These are phyloP conservation scores for Globisporangium viniferum DNA, from an alignment of 352 stramenopile genomes.

Conservation along the genomic window DNA sequence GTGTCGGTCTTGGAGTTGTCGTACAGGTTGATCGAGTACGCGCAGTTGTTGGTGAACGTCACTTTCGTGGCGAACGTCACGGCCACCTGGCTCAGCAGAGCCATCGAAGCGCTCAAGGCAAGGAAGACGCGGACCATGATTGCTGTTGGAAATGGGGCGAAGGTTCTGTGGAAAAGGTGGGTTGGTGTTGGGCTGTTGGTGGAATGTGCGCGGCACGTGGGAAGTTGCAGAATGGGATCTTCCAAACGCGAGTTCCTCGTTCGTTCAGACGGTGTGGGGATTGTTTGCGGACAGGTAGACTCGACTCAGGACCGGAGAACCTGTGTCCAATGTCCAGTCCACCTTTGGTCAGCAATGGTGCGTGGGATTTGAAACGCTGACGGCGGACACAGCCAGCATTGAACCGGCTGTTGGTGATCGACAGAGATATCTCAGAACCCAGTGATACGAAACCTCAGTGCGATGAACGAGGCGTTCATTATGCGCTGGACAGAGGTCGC, in stretches of 20 bases:
- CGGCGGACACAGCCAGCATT: slow-evolving; percentile 3
- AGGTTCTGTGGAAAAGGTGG: not conserved
- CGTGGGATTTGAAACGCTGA: not conserved
- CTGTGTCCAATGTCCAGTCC: slow-evolving; percentile 7
- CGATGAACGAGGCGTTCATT: not conserved
- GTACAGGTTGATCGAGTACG: slow-evolving; percentile 45
- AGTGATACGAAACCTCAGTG: not conserved
- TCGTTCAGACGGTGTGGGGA: not conserved
- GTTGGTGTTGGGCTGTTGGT: not conserved
- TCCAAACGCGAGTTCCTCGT: not conserved
- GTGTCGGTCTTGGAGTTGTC: slow-evolving; percentile 47
- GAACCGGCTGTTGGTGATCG: slow-evolving; percentile 12
- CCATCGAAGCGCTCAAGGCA: slow-evolving; percentile 28
- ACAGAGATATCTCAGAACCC: slow-evolving; percentile 11
- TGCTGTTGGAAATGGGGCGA: not conserved
- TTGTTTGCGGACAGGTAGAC: not conserved
- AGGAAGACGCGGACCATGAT: slow-evolving; percentile 47
- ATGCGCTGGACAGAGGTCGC: not conserved
- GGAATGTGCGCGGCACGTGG: slow-evolving; percentile 8
- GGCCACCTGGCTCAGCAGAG: slow-evolving; percentile 25
- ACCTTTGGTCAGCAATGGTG: slow-evolving; percentile 3
- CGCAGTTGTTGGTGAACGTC: slow-evolving; percentile 55
- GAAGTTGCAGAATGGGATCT: slow-evolving; percentile 14
- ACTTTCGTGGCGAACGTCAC: slow-evolving; percentile 34
- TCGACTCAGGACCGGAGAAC: not conserved